These are phyloP conservation scores for Ricinus communis DNA, from an alignment of 345 rosid species.

Conservation along the genomic window DNA sequence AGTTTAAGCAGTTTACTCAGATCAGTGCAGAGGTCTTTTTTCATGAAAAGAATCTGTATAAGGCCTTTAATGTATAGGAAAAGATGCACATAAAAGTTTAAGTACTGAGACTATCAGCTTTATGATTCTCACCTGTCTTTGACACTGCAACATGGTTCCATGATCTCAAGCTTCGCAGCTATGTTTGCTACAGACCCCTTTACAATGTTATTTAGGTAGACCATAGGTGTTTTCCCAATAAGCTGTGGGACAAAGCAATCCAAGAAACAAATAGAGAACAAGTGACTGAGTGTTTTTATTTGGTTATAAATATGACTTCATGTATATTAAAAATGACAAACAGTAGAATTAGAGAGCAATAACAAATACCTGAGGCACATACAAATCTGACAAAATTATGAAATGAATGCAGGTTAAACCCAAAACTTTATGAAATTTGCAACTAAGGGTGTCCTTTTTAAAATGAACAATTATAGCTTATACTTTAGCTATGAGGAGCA, in stretches of 20 bases:
- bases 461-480: neutral
- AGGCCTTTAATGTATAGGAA: neutral
- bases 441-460: neutral
- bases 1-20: neutral
- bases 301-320: neutral
- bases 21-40: neutral
- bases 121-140: constrained; percentile 30
- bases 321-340: too few relatives aligned
- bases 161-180: constrained; percentile 40
- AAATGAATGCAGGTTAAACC: neutral
- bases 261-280: neutral
- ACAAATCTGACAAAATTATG: neutral
- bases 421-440: neutral
- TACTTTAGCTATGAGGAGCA: neutral
- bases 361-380: neutral
- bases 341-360: too few relatives aligned
- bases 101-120: neutral
- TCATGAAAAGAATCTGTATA: neutral
- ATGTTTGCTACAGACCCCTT: constrained; percentile 31
- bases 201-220: constrained; percentile 27
- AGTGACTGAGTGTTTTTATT: neutral
- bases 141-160: constrained; percentile 42
- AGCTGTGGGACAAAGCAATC: constrained; percentile 24
- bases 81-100: neutral
- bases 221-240: constrained; percentile 38